These are phyloP conservation scores for Stachybotrys echinatus DNA, from an alignment of 2,329 filamentous ascomycete genomes.

Conservation along the genomic window DNA sequence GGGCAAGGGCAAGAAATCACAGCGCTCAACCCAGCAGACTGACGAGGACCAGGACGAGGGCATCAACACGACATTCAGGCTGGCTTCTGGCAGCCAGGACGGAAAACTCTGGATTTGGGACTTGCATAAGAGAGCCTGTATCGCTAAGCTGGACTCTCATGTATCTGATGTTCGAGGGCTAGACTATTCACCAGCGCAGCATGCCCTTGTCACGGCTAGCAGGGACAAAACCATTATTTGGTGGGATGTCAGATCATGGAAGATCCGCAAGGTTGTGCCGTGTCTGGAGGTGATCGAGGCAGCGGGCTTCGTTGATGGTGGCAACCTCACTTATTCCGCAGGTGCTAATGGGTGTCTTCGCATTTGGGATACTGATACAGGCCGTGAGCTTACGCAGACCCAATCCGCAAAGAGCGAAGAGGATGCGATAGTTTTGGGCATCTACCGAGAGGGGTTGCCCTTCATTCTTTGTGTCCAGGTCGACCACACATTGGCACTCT, in stretches of 20 bases:
- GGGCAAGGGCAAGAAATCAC: slow-evolving; percentile 28
- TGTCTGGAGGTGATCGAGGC: slow-evolving; percentile 82
- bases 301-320: slow-evolving; percentile 70
- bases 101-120: slow-evolving; percentile 92
- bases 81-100: slow-evolving; percentile 91
- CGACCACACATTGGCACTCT: slow-evolving; percentile 81
- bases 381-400: slow-evolving; percentile 72
- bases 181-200: slow-evolving; percentile 71
- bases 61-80: slow-evolving; percentile 54
- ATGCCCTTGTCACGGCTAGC: slow-evolving; percentile 75
- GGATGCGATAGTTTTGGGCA: slow-evolving; percentile 65
- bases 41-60: slow-evolving; percentile 32
- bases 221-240: slow-evolving; percentile 91
- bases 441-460: slow-evolving; percentile 60
- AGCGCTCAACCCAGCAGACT: slow-evolving; percentile 18
- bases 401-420: slow-evolving; percentile 57
- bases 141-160: slow-evolving; percentile 81
- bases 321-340: slow-evolving; percentile 72
- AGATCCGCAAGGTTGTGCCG: slow-evolving; percentile 71
- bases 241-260: slow-evolving; percentile 87
- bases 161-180: slow-evolving; percentile 89
- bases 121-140: slow-evolving; percentile 72
- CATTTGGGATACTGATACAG: slow-evolving; percentile 75
- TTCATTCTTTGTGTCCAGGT: slow-evolving; percentile 79
- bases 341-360: slow-evolving; percentile 79